Conservation (phyloP, 176 grass and related monocot species). For the Chrysopogon serrulatus region DNA sequence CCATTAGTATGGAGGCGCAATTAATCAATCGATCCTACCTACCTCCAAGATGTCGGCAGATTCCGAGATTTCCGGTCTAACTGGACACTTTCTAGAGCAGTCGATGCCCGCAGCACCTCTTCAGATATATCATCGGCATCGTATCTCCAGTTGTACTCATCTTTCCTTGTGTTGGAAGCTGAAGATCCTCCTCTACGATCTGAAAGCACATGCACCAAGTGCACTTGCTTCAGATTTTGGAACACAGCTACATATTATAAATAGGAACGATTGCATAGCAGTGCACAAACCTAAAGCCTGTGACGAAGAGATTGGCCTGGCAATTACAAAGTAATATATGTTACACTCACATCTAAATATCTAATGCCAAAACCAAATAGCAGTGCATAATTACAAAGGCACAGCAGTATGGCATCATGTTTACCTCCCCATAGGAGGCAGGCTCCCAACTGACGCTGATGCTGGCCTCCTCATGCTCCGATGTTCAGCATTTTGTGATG, state of each 20-base stretch:
- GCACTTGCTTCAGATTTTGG: neutral
- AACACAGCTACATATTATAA: neutral
- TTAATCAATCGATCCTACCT: constrained; percentile 14
- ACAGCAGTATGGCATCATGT: neutral
- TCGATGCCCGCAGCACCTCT: constrained; percentile 68
- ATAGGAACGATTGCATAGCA: neutral
- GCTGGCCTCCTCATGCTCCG: constrained; percentile 66
- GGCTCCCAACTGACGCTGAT: constrained; percentile 54
- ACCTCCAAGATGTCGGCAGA: constrained; percentile 92
- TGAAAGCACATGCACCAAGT: constrained; percentile 11
- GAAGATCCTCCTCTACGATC: constrained; percentile 61
- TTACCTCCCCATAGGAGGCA: constrained; percentile 79
- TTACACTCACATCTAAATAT: neutral
- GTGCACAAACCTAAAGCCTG: constrained; percentile 62
- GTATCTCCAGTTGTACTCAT: constrained; percentile 92
- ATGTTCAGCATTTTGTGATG: constrained; percentile 45
- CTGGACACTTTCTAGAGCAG: constrained; percentile 76
- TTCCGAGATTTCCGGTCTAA: constrained; percentile 83
- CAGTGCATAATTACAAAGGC: neutral
- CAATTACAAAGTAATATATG: constrained; percentile 34
- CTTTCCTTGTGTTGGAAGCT: constrained; percentile 52
- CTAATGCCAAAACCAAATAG: constrained; percentile 27
- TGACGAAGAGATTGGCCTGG: constrained; percentile 50
- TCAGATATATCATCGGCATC: constrained; percentile 77
- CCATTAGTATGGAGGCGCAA: neutral